These are phyloP conservation scores for Rhododendron ferrugineum DNA, from an alignment of 148 eudicot genomes.

Conservation along the genomic window DNA sequence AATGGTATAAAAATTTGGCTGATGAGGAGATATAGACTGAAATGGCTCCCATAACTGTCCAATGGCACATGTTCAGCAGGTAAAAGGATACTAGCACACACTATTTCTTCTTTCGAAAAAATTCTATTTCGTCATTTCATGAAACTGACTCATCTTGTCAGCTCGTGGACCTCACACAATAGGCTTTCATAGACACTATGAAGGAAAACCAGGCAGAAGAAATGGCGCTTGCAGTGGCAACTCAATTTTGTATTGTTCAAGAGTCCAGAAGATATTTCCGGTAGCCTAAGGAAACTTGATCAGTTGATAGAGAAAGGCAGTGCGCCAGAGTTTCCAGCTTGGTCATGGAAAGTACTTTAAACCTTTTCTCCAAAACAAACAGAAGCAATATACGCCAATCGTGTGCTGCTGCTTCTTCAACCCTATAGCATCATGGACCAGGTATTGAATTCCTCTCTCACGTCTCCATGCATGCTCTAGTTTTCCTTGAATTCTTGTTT, in stretches of 20 bases:
- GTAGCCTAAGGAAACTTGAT: not conserved
- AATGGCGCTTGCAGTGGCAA: not conserved
- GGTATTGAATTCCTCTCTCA: not conserved
- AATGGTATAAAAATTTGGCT: constrained; percentile 18
- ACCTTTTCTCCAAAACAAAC: not conserved
- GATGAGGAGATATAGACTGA: constrained; percentile 80
- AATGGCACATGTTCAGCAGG: constrained; percentile 84
- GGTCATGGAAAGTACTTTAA: not conserved
- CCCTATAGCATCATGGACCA: not conserved
- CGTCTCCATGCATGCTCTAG: not conserved
- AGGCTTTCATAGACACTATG: not conserved
- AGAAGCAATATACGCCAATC: not conserved
- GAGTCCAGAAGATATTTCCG: not conserved
- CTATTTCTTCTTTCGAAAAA: not conserved
- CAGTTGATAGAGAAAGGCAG: not conserved
- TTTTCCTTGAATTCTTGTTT: not conserved
- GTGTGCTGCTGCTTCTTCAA: not conserved
- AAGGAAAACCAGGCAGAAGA: not conserved
- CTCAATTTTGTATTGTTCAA: not conserved
- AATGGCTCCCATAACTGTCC: constrained; percentile 78
- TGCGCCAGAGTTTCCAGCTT: too few relatives aligned
- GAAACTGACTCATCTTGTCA: not conserved
- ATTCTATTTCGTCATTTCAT: not conserved
- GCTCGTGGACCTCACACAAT: not conserved
- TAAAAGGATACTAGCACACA: not conserved